Evolutionary conservation across 495 filamentous ascomycete genomes (phyloP).

Genomic region (Glutinoglossum americanum): DNA sequence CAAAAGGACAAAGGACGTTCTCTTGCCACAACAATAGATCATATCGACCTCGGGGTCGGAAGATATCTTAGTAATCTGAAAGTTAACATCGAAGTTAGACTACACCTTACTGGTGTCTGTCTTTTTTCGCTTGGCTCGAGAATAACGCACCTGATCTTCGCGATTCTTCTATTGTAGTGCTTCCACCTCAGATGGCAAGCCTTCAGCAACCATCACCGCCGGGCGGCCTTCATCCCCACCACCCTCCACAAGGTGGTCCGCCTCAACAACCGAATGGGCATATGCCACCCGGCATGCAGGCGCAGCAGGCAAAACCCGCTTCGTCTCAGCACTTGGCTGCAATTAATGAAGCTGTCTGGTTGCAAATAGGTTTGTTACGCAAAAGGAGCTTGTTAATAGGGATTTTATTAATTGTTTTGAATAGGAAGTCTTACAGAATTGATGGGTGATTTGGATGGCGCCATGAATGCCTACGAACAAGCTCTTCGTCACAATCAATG

Average conservation of each 20-base stretch:
- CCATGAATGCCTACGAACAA: constrained; percentile 70
- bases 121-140: neutral
- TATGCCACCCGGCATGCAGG: constrained; percentile 18
- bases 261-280: constrained; percentile 3
- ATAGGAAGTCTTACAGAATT: constrained; percentile 69
- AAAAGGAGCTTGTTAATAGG: neutral
- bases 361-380: constrained; percentile 46
- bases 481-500: constrained; percentile 71
- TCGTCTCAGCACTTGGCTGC: constrained; percentile 37
- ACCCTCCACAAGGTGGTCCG: neutral
- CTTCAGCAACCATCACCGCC: constrained; percentile 7
- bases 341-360: constrained; percentile 78
- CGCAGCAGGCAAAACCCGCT: constrained; percentile 31
- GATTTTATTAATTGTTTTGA: neutral
- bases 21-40: neutral
- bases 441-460: constrained; percentile 73
- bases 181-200: constrained; percentile 2
- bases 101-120: neutral
- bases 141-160: neutral
- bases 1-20: neutral
- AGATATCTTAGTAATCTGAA: neutral
- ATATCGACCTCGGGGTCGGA: neutral
- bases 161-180: neutral
- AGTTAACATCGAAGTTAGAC: neutral
- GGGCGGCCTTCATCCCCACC: constrained; percentile 4